Evolutionary conservation across 75 land plant genomes (phyloP).

Genomic region (Sequoia sempervirens): DNA sequence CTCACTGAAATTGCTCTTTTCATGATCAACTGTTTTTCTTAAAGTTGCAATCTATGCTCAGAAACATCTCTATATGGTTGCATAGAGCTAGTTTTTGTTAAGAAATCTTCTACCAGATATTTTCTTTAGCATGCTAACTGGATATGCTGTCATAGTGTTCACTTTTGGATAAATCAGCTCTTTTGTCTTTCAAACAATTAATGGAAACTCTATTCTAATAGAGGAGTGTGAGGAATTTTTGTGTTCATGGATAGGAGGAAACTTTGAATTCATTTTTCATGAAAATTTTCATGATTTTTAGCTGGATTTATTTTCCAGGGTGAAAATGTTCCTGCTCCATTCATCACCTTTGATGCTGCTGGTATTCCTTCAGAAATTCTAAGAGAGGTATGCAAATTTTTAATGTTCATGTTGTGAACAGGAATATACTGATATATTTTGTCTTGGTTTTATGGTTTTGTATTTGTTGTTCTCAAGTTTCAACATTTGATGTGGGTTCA

Average conservation of each 20-base stretch:
- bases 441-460: neutral
- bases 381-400: conserved; percentile 72
- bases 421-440: neutral
- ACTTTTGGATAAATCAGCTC: neutral
- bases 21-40: neutral
- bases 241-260: neutral
- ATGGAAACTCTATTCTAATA: neutral
- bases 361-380: conserved; percentile 88
- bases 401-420: neutral
- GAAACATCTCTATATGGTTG: neutral
- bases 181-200: neutral
- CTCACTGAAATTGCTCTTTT: neutral
- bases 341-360: conserved; percentile 85
- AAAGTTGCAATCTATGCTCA: neutral
- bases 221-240: neutral
- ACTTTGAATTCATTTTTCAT: neutral
- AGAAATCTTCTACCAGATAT: neutral
- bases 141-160: neutral
- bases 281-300: conserved; percentile 8
- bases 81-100: neutral
- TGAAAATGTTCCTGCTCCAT: conserved; percentile 87
- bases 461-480: neutral
- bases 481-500: neutral
- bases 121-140: neutral
- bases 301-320: conserved; percentile 50